Evolutionary conservation across 768 basidiomycete genomes (phyloP).

Genomic region (Mycena kentingensis): DNA sequence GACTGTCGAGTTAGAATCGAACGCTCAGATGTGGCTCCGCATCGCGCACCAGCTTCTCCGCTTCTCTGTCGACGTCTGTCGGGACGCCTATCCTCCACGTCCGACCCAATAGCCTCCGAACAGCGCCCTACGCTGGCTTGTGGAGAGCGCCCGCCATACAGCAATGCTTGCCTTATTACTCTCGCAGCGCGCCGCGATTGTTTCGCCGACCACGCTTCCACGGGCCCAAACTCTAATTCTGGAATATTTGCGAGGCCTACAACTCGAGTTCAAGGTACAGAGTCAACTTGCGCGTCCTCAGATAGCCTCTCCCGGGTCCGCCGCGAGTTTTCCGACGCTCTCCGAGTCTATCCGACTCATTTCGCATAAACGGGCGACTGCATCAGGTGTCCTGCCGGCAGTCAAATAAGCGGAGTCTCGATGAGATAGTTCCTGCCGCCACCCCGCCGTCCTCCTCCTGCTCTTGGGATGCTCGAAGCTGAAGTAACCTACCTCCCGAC

Average conservation of each 20-base stretch:
- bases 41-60: too few species aligned
- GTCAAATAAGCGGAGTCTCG: constrained; percentile 11
- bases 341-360: too few species aligned
- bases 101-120: constrained; percentile 2
- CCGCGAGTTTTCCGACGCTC: too few species aligned
- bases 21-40: too few species aligned
- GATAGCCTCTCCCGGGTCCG: too few species aligned
- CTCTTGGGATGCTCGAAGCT: constrained; percentile 15
- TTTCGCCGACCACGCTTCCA: constrained; percentile 13
- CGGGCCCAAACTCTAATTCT: constrained; percentile 6
- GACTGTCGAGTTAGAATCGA: too few species aligned
- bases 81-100: not conserved
- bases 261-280: not conserved
- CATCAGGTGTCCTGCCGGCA: too few species aligned
- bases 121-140: not conserved
- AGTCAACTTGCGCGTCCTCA: not conserved
- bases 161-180: not conserved
- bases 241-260: not conserved
- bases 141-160: constrained; percentile 7
- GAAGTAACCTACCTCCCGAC: constrained; percentile 40
- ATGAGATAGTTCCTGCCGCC: constrained; percentile 11
- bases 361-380: too few species aligned
- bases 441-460: not conserved
- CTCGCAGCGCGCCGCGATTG: constrained; percentile 6
- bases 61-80: too few species aligned